phyloP scores from a whole-genome alignment of 345 rosid species.

The Capsella bursapastoris region DNA sequence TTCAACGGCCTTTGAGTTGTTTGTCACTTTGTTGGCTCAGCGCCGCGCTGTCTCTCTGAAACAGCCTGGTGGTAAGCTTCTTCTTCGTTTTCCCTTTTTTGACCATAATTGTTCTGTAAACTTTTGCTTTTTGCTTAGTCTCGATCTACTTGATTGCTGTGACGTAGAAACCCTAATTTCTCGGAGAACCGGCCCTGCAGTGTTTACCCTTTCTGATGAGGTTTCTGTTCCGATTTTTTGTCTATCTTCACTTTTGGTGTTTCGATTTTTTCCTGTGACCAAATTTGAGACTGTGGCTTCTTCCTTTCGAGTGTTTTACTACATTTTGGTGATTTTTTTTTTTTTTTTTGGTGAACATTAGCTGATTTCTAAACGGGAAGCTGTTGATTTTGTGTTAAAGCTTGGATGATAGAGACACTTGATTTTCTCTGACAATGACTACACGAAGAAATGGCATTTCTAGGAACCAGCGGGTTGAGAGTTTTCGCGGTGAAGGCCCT shows the following conservation, averaged over 20 bases:
- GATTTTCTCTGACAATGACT: constrained; percentile 62
- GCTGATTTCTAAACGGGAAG: background rate
- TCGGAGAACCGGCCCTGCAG: background rate
- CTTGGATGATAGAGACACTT: constrained; percentile 53
- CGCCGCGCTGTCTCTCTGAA: constrained; percentile 1
- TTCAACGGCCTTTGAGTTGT: constrained; percentile 23
- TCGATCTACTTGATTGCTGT: constrained; percentile 20
- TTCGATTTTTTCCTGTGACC: background rate
- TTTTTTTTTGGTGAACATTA: too few relatives aligned
- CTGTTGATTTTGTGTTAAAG: constrained; percentile 39
- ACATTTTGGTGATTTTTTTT: too few relatives aligned
- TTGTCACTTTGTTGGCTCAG: background rate
- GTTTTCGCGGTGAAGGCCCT: constrained; percentile 64
- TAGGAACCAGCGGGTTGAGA: constrained; percentile 57
- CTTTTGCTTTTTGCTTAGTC: constrained; percentile 4
- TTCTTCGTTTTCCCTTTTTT: background rate
- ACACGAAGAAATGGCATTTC: constrained; percentile 53
- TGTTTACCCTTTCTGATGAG: constrained; percentile 15
- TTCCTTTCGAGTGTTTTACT: constrained; percentile 10
- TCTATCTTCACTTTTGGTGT: constrained; percentile 1
- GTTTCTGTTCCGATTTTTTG: background rate
- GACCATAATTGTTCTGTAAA: background rate
- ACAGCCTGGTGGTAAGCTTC: constrained; percentile 30
- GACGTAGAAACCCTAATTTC: constrained; percentile 24
- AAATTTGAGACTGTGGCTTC: constrained; percentile 1